Base-by-base conservation (phyloP, 148 eudicot genomes). In the Silene latifolia region DNA sequence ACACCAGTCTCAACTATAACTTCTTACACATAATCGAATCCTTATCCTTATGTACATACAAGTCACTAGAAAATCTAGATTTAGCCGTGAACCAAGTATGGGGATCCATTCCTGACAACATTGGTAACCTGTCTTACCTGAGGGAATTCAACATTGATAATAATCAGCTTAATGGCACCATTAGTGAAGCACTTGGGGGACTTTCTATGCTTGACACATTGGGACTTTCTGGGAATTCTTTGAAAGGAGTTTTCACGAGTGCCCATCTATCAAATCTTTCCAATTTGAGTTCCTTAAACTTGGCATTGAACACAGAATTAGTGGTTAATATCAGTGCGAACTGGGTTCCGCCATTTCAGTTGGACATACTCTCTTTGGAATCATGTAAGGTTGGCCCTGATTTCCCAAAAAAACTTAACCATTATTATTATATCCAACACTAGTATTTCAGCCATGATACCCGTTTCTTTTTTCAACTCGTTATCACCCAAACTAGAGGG, bases 231-330 rank as follows among this genome's bases (percentile, higher is more conserved):
- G n/a, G 25, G 0, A 86, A 86, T 63, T 80, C 56, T 2, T 67
- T 81, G 0, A 29, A 73, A 74, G 87, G 80, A 12, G 63, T 42
- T 27, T 6, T 85, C 70, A 60, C 76, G 3, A 39, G 72, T 11
- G 21, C 17, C 17, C 82, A 76, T 18, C n/a, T 84, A 25, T 24
- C 77, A 4, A 81, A 80, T n/a, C 81, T 80, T 19, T 76, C 77
- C 0, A 68, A 57, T 2, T 69, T 85, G 56, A 4, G 7, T 1
- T 21, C 3, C n/a, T 66, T 85, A 17, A 19, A 74, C 46, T 57
- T 82, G 32, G 77, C 81, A 18, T 7, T 10, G 24, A 85, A 82
- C 69, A 59, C 83, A 3, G 63, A 32, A 12, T 8, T 74, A 20
- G 35, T 27, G 29, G 3, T 27, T 27, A 27, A 27, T 3, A 27